Evolutionary conservation across 73 alveolate species (phyloP).

Genomic region (Tetrahymena thermophila): DNA sequence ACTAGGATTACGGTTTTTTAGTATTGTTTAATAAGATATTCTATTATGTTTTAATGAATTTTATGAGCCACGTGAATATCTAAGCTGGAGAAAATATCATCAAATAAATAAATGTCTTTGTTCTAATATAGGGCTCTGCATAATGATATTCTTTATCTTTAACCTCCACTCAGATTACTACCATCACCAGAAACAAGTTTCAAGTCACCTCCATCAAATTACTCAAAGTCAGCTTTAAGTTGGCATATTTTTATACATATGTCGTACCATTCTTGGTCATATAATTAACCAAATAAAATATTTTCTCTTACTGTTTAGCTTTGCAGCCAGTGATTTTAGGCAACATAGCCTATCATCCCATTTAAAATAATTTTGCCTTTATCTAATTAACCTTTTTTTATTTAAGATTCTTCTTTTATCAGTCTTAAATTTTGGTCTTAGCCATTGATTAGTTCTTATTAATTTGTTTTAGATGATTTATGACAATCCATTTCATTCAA

Average conservation of each 20-base stretch:
- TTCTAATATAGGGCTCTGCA: conserved; percentile 66
- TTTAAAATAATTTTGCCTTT: conserved; percentile 35
- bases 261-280: conserved; percentile 43
- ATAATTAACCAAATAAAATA: conserved; percentile 48
- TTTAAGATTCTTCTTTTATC: background rate
- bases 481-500: conserved; percentile 5
- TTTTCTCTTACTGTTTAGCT: conserved; percentile 56
- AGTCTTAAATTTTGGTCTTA: background rate
- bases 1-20: background rate
- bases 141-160: conserved; percentile 56
- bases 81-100: conserved; percentile 28
- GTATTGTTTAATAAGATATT: background rate
- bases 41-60: background rate
- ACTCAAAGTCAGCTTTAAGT: conserved; percentile 42
- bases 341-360: conserved; percentile 46
- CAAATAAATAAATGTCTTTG: conserved; percentile 36
- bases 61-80: background rate
- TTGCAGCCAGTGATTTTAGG: conserved; percentile 60
- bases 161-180: conserved; percentile 69
- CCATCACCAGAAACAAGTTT: conserved; percentile 70
- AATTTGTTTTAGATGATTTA: background rate
- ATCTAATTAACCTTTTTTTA: background rate
- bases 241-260: conserved; percentile 45
- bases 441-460: background rate
- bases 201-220: conserved; percentile 51